phyloP scores from a whole-genome alignment of 1,284 basidiomycete genomes.

The Nidula niveotomentosa region DNA sequence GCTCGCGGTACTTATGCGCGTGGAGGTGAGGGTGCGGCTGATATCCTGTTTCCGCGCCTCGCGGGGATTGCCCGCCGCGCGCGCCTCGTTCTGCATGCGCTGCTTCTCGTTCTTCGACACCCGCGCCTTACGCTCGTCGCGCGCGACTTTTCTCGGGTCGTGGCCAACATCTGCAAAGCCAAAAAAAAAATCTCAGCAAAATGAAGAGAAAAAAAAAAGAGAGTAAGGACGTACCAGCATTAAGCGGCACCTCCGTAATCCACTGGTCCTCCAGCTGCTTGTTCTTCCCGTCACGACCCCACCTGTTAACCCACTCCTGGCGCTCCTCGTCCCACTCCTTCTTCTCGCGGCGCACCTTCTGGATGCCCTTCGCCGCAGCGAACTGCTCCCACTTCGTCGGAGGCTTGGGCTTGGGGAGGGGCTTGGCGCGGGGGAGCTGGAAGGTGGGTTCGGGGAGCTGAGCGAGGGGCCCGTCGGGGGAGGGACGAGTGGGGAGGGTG shows the following conservation, averaged over 20 bases:
- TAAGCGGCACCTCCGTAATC: constrained; percentile 87
- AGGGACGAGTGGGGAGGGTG: constrained; percentile 74
- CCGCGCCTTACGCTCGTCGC: constrained; percentile 77
- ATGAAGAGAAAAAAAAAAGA: constrained; percentile 3
- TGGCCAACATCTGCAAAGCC: constrained; percentile 58
- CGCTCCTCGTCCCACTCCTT: constrained; percentile 94
- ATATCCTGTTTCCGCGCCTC: constrained; percentile 72
- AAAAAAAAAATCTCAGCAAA: background rate
- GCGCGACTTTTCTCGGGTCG: constrained; percentile 79
- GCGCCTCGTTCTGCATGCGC: constrained; percentile 76
- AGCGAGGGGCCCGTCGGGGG: constrained; percentile 84
- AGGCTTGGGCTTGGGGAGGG: constrained; percentile 90
- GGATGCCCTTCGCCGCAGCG: constrained; percentile 93
- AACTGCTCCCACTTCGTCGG: constrained; percentile 98
- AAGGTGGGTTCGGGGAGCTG: constrained; percentile 79
- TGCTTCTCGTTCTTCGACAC: constrained; percentile 88
- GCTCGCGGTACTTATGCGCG: constrained; percentile 87
- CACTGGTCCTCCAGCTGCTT: constrained; percentile 88
- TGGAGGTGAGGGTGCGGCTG: constrained; percentile 76
- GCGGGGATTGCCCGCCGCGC: constrained; percentile 40
- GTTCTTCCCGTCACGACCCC: constrained; percentile 93
- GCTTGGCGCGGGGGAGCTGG: constrained; percentile 87
- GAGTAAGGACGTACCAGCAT: constrained; percentile 67
- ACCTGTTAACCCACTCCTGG: constrained; percentile 91
- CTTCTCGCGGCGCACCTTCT: constrained; percentile 78